phyloP scores from a whole-genome alignment of 2,329 filamentous ascomycete genomes.

The Blumeria hordei region DNA sequence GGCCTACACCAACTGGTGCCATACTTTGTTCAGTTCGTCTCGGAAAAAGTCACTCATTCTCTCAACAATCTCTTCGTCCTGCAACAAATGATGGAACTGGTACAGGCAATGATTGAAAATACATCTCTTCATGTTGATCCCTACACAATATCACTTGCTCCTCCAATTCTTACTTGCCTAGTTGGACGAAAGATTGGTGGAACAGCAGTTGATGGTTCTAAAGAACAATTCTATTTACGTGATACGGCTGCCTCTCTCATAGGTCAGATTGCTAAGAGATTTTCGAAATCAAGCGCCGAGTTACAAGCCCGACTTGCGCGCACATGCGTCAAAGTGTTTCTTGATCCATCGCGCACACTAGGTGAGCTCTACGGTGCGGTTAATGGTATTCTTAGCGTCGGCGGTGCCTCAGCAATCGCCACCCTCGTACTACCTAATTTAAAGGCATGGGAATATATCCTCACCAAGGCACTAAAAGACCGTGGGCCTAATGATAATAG shows the following conservation, averaged over 20 bases:
- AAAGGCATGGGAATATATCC: conserved; percentile 34
- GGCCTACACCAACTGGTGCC: conserved; percentile 87
- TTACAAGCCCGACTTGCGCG: conserved; percentile 72
- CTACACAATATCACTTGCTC: conserved; percentile 43
- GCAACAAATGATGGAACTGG: conserved; percentile 77
- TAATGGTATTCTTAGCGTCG: conserved; percentile 53
- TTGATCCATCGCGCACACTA: conserved; percentile 64
- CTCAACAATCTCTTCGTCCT: conserved; percentile 77
- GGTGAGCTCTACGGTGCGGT: conserved; percentile 78
- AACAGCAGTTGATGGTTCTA: conserved; percentile 23
- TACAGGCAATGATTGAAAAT: conserved; percentile 64
- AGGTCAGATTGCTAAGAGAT: conserved; percentile 55
- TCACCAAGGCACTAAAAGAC: conserved; percentile 29
- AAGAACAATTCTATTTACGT: conserved; percentile 54
- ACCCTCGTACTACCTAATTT: conserved; percentile 42
- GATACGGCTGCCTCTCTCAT: conserved; percentile 68
- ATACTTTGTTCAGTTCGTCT: conserved; percentile 89
- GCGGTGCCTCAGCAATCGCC: conserved; percentile 40
- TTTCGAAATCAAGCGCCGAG: conserved; percentile 55
- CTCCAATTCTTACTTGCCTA: conserved; percentile 76
- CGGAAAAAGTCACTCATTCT: conserved; percentile 85
- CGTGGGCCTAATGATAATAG: conserved; percentile 27
- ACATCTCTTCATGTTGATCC: conserved; percentile 47
- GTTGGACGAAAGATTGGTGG: conserved; percentile 46
- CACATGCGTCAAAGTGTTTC: conserved; percentile 79